A percentile compares a stretch with the other conserved stretches of the same genome.
Conservation (phyloP, 768 basidiomycete species). For the Suillus luteus region DNA sequence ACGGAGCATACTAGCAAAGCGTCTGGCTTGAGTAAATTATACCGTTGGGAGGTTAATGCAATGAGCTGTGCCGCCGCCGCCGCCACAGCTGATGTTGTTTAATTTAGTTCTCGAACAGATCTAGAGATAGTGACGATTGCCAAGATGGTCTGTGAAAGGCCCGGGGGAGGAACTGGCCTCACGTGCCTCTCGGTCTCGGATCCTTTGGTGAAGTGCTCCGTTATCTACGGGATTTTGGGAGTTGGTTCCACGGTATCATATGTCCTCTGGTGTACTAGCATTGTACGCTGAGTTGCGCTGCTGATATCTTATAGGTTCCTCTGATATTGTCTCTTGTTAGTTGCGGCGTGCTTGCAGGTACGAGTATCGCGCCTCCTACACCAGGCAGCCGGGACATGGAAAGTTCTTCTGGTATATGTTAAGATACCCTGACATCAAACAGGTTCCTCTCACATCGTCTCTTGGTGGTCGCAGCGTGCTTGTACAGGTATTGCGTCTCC, state of each 20-base stretch:
- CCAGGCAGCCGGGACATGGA: slow-evolving; percentile 8
- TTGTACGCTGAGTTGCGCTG: too few species aligned
- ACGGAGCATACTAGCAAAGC: slow-evolving; percentile 11
- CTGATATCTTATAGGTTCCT: too few species aligned
- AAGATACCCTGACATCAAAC: not conserved
- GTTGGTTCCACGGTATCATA: slow-evolving; percentile 28
- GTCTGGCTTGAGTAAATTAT: slow-evolving; percentile 23
- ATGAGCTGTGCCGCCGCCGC: not conserved
- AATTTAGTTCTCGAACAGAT: slow-evolving; percentile 17
- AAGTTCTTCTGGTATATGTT: slow-evolving; percentile 30
- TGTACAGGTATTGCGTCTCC: slow-evolving; percentile 30
- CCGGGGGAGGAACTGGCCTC: slow-evolving; percentile 16
- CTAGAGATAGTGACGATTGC: slow-evolving; percentile 31
- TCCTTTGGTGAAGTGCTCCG: slow-evolving; percentile 18
- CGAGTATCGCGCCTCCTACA: too few species aligned
- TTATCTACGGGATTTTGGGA: slow-evolving; percentile 27
- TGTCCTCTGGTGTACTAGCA: too few species aligned
- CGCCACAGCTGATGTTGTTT: not conserved
- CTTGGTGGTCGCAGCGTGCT: slow-evolving; percentile 29
- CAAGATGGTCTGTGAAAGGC: slow-evolving; percentile 29
- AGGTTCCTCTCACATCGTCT: not conserved
- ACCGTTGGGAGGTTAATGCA: slow-evolving; percentile 17
- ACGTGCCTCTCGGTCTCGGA: not conserved
- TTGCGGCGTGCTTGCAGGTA: too few species aligned
- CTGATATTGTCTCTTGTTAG: too few species aligned